Percentiles rank a stretch among this genome's conserved stretches.
Conservation (phyloP, 2,329 filamentous ascomycete species). For the Talaromyces albobiverticillius region DNA sequence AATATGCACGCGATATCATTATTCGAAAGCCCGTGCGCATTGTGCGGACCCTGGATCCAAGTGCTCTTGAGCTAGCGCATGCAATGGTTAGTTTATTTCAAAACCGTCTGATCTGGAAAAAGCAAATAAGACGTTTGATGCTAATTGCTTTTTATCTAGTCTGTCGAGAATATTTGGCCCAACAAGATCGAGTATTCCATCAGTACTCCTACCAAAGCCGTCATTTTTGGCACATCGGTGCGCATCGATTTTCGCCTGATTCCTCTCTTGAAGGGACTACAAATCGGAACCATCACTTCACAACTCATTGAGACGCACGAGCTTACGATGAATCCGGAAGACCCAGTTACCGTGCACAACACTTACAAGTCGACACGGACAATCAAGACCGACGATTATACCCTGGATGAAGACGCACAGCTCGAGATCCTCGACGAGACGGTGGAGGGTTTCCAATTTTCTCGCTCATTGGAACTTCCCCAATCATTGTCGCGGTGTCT, state of each 20-base stretch:
- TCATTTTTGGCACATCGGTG: constrained; percentile 87
- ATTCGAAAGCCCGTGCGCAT: constrained; percentile 75
- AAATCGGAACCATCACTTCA: constrained; percentile 77
- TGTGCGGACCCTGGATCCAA: constrained; percentile 72
- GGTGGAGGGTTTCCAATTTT: constrained; percentile 60
- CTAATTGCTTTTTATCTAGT: constrained; percentile 34
- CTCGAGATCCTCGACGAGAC: constrained; percentile 54
- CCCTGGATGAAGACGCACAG: constrained; percentile 65
- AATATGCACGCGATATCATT: constrained; percentile 82
- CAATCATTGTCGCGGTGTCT: constrained; percentile 78
- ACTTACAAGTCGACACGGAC: constrained; percentile 63
- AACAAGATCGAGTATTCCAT: constrained; percentile 98
- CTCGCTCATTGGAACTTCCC: constrained; percentile 65
- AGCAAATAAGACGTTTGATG: neutral
- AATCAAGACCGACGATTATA: constrained; percentile 65
- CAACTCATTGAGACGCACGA: constrained; percentile 78
- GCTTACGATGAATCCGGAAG: constrained; percentile 54
- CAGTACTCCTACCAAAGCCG: constrained; percentile 86
- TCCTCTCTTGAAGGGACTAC: constrained; percentile 82
- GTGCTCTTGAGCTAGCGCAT: constrained; percentile 74
- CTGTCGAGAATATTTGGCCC: constrained; percentile 95
- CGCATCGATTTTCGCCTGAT: constrained; percentile 82
- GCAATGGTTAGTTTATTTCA: constrained; percentile 63
- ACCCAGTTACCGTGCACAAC: constrained; percentile 34
- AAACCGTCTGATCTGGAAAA: neutral